Percentiles rank a stretch among this genome's conserved stretches.
Evolutionary conservation across 2,329 filamentous ascomycete species (phyloP).

Genomic region (Phymatotrichopsis omnivora): DNA sequence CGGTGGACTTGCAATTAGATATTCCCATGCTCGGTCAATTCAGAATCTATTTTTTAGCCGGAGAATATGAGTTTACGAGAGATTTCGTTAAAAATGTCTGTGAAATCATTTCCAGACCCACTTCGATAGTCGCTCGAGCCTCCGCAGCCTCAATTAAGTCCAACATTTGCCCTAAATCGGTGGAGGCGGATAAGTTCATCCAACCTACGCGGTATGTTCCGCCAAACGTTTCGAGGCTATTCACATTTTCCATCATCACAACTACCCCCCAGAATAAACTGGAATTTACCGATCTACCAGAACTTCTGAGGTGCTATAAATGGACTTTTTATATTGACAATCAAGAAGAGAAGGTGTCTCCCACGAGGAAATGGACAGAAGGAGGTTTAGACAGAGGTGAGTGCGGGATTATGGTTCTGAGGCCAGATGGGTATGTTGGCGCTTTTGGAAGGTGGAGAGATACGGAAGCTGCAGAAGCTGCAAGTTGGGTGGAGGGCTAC

Average conservation of each 20-base stretch:
- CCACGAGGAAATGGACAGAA: conserved; percentile 61
- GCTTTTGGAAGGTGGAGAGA: conserved; percentile 42
- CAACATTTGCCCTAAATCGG: conserved; percentile 48
- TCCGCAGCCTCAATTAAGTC: conserved; percentile 51
- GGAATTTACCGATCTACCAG: conserved; percentile 56
- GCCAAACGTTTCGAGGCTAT: conserved; percentile 51
- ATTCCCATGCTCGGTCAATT: conserved; percentile 71
- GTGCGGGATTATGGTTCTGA: conserved; percentile 55
- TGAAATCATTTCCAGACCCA: conserved; percentile 42
- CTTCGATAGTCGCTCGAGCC: conserved; percentile 50
- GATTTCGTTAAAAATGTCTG: conserved; percentile 53
- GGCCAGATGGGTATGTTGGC: conserved; percentile 65
- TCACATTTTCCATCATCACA: conserved; percentile 60
- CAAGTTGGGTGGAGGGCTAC: conserved; percentile 43
- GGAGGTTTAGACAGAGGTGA: conserved; percentile 44
- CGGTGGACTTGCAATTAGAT: conserved; percentile 65
- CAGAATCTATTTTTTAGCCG: conserved; percentile 60
- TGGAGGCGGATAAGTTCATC: conserved; percentile 54
- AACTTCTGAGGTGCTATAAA: conserved; percentile 51
- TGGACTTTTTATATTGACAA: conserved; percentile 68
- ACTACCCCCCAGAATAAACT: conserved; percentile 52
- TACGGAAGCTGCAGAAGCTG: conserved; percentile 34
- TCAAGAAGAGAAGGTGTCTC: conserved; percentile 48
- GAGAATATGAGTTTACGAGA: conserved; percentile 47
- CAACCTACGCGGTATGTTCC: conserved; percentile 57